These are phyloP conservation scores for Globisporangium viniferum DNA, from an alignment of 352 stramenopile genomes.

Conservation along the genomic window DNA sequence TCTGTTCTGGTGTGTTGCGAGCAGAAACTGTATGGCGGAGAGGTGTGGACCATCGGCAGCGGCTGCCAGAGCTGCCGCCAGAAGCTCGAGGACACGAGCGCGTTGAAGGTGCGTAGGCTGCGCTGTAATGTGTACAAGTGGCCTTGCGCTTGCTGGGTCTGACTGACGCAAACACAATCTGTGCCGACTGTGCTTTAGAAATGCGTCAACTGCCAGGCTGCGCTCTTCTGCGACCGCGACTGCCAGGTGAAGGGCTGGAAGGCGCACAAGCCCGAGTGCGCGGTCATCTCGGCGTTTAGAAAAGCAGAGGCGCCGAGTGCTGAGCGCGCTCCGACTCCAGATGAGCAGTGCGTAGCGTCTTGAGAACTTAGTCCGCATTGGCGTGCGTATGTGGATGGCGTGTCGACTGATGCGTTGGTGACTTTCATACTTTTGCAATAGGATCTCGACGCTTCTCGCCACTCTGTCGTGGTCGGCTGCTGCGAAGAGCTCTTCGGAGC, in stretches of 20 bases:
- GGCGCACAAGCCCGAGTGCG: conserved; percentile 58
- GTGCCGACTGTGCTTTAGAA: conserved; percentile 23
- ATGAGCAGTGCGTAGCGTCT: conserved; percentile 7
- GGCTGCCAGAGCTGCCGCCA: conserved; percentile 59
- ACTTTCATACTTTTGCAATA: conserved; percentile 11
- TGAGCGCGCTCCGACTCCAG: background rate
- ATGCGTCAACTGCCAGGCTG: conserved; percentile 53
- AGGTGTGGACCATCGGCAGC: conserved; percentile 65
- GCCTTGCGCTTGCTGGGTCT: background rate
- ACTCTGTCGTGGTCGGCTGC: conserved; percentile 33
- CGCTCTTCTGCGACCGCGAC: conserved; percentile 61
- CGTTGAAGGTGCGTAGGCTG: conserved; percentile 36
- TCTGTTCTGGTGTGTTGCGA: background rate
- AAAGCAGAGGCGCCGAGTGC: conserved; percentile 15
- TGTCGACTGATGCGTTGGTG: background rate
- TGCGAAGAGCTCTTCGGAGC: conserved; percentile 32
- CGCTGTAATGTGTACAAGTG: background rate
- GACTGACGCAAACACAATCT: background rate
- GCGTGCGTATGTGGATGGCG: background rate
- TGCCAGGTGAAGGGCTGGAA: conserved; percentile 62
- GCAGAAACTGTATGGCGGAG: conserved; percentile 62
- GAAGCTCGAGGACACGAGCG: conserved; percentile 36
- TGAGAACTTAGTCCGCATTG: background rate
- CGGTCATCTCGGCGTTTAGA: conserved; percentile 52
- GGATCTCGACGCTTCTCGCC: conserved; percentile 35